phyloP scores from a whole-genome alignment of 768 basidiomycete genomes.

The Cyclocybe aegerita region DNA sequence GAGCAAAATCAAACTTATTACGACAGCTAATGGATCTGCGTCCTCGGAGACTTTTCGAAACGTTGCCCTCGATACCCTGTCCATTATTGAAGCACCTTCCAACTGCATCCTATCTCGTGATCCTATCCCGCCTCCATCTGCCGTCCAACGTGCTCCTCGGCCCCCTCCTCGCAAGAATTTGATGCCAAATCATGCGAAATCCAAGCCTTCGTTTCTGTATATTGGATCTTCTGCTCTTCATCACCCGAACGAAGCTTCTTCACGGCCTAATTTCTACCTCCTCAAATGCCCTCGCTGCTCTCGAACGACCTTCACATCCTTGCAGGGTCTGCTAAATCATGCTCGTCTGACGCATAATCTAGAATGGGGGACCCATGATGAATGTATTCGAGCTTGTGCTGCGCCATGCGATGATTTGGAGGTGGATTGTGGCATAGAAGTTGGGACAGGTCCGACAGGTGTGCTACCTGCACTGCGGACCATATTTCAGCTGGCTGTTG shows the following conservation, averaged over 20 bases:
- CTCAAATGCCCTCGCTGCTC: conserved; percentile 46
- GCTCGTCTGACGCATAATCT: conserved; percentile 47
- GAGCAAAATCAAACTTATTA: neutral
- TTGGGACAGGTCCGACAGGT: conserved; percentile 39
- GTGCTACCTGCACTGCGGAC: conserved; percentile 47
- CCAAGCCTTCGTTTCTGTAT: conserved; percentile 35
- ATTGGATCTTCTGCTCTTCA: conserved; percentile 30
- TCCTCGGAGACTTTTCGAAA: conserved; percentile 31
- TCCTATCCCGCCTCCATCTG: conserved; percentile 20
- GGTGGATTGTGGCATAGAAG: conserved; percentile 39
- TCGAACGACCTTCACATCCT: conserved; percentile 44
- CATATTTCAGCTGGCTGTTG: conserved; percentile 50
- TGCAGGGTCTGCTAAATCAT: conserved; percentile 57
- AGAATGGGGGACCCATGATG: conserved; percentile 57
- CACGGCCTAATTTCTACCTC: conserved; percentile 28
- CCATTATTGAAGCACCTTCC: conserved; percentile 38
- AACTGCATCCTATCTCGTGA: conserved; percentile 36
- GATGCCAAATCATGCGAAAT: conserved; percentile 1
- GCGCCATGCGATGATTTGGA: conserved; percentile 39
- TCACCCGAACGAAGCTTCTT: conserved; percentile 15
- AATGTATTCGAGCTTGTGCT: conserved; percentile 52
- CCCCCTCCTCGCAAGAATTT: conserved; percentile 15
- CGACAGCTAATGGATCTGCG: conserved; percentile 11
- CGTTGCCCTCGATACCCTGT: conserved; percentile 41
- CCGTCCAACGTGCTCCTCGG: conserved; percentile 14